Evolutionary conservation across 179 eudicot species (phyloP).

Genomic region (Silene vulgaris): DNA sequence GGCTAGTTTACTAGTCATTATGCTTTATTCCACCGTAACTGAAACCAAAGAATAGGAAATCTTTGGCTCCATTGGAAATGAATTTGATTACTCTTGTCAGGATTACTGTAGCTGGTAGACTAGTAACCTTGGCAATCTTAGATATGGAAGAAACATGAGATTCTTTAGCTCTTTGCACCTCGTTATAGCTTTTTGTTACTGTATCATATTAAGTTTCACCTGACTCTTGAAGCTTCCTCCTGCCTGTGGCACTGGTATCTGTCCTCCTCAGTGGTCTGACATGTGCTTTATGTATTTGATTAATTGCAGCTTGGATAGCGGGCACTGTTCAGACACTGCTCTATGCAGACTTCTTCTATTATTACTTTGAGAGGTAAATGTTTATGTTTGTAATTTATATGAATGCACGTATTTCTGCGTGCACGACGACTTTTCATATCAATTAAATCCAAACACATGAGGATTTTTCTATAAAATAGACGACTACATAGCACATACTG

Average conservation of each 20-base stretch:
- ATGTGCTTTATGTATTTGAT: constrained; percentile 11
- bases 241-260: background rate
- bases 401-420: no score
- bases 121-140: no score
- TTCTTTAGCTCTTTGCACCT: no score
- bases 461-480: background rate
- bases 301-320: constrained; percentile 72
- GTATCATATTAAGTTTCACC: background rate
- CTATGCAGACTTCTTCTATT: constrained; percentile 86
- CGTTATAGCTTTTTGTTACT: background rate
- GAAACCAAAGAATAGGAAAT: background rate
- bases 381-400: background rate
- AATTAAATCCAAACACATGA: no score
- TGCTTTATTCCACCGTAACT: background rate
- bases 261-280: background rate
- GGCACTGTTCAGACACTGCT: constrained; percentile 77
- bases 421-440: background rate
- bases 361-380: constrained; percentile 75
- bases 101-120: no score
- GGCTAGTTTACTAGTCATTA: background rate
- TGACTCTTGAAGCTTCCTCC: background rate
- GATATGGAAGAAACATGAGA: background rate
- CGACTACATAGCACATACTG: background rate
- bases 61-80: background rate
- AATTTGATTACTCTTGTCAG: background rate